These are phyloP conservation scores for Sporothrix inflata DNA, from an alignment of 2,329 filamentous ascomycete genomes.

Conservation along the genomic window DNA sequence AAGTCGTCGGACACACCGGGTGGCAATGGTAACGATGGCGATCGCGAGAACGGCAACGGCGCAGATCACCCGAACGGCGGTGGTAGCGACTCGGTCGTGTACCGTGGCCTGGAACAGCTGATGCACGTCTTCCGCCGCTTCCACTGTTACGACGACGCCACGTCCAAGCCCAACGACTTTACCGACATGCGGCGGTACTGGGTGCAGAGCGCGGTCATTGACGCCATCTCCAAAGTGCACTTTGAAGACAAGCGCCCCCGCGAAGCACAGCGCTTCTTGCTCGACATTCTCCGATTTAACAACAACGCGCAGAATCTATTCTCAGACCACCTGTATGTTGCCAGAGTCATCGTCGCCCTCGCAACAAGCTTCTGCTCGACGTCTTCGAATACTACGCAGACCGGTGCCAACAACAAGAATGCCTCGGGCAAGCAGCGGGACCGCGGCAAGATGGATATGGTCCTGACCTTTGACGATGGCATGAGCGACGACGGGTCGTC, in stretches of 20 bases:
- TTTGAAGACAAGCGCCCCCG: conserved; percentile 79
- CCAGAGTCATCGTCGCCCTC: conserved; percentile 70
- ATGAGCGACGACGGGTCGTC: conserved; percentile 27
- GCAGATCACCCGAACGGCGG: not conserved
- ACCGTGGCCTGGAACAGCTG: conserved; percentile 61
- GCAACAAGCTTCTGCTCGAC: conserved; percentile 61
- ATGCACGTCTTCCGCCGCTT: conserved; percentile 84
- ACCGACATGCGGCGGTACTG: conserved; percentile 82
- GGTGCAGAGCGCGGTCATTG: conserved; percentile 80
- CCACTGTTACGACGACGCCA: conserved; percentile 81
- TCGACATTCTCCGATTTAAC: conserved; percentile 89
- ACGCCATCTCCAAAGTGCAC: conserved; percentile 77
- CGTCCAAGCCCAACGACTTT: conserved; percentile 90
- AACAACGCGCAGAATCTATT: conserved; percentile 89
- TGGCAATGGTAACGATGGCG: conserved; percentile 8
- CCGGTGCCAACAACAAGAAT: conserved; percentile 28
- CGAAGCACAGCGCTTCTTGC: conserved; percentile 78
- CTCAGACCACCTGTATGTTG: conserved; percentile 88
- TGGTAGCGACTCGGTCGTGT: conserved; percentile 26
- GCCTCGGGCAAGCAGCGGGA: conserved; percentile 30
- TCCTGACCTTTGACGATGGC: conserved; percentile 44
- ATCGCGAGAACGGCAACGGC: not conserved
- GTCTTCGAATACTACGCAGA: conserved; percentile 35
- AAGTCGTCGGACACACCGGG: conserved; percentile 29
- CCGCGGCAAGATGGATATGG: conserved; percentile 34